Base-by-base conservation (phyloP, 257 asterid genomes). In the Lavandula angustifolia region DNA sequence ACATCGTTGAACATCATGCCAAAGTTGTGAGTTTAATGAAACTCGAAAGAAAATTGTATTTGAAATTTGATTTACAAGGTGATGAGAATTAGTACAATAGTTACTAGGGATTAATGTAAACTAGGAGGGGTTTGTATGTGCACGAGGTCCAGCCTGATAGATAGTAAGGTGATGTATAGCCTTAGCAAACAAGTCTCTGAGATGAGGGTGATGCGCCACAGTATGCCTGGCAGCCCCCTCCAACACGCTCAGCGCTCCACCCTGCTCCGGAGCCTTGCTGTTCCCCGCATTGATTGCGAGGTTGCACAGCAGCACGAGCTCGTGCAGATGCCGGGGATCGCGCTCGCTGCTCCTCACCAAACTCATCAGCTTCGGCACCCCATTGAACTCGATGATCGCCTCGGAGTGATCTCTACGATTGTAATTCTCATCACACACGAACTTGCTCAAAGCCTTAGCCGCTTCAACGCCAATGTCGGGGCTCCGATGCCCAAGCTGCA, bases 101-200 rank as follows among this genome's bases (percentile, higher is more conserved):
- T 22, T 22, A 22, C 1, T 22, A 22, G 27, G 2, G 27, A 22
- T 22, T 22, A 22, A 22, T 1, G 1, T 22, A 22, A 22, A 22
- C 27, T 22, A 40, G 12, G 18, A 40, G 31, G 17, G 17, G 0
- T 64, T 66, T 22, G 60, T 62, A 64, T 72, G 80, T 1, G 71
- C 58, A 57, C 69, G 79, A 3, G 53, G 57, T 51, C 82, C 88
- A 56, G 75, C 67, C 60, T 82, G 85, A 79, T 72, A 82, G 12
- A 80, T 75, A n/a, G 81, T 77, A 62, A 85, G 94, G 62, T 77
- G 80, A 33, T 82, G 81, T 66, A 84, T 80, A 6, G 89, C 94
- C 80, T 69, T 75, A n/a, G 81, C 75, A 75, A 79, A 80, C 64
- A 82, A n/a, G 2, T 85, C 89, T 51, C 75, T 76, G 67, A 81